Percentiles rank a stretch among this genome's conserved stretches.
phyloP scores from a whole-genome alignment of 148 eudicot species.

The Cornus florida region DNA sequence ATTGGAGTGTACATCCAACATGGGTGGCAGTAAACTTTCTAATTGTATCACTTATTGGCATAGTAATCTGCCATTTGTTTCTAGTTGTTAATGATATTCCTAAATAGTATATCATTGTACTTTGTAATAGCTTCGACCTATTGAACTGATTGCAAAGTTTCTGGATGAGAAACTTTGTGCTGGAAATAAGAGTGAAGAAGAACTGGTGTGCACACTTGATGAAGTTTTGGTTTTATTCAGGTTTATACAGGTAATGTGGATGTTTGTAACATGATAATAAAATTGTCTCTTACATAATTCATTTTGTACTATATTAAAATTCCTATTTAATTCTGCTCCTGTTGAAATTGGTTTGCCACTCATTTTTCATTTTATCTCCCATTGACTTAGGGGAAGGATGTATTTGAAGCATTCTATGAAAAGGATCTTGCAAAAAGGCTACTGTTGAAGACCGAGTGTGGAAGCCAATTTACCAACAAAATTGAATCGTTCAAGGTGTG shows the following conservation, averaged over 20 bases:
- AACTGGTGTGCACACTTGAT: constrained; percentile 93
- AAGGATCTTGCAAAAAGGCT: constrained; percentile 98
- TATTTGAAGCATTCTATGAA: constrained; percentile 96
- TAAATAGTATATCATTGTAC: constrained; percentile 15
- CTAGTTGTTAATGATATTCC: constrained; percentile 12
- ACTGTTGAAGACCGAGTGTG: constrained; percentile 90
- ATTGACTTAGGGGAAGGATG: constrained; percentile 84
- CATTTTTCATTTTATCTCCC: constrained; percentile 3
- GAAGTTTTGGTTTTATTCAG: constrained; percentile 91
- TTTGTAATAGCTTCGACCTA: constrained; percentile 76
- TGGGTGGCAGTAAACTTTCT: no score
- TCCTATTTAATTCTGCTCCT: not conserved
- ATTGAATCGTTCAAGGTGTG: constrained; percentile 98
- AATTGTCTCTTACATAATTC: not conserved
- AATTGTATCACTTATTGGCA: not conserved
- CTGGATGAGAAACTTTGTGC: constrained; percentile 98
- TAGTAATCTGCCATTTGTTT: not conserved
- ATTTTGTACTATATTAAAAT: no score
- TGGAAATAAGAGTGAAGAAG: constrained; percentile 98
- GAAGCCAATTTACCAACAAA: constrained; percentile 97
- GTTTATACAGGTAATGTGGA: constrained; percentile 73
- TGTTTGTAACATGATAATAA: not conserved
- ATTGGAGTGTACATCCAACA: no score
- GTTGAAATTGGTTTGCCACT: not conserved
- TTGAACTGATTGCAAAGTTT: constrained; percentile 94